A percentile compares a stretch with the other conserved stretches of the same genome.
Evolutionary conservation across 2,329 filamentous ascomycete species (phyloP).

Genomic region (Bretziella fagacearum): DNA sequence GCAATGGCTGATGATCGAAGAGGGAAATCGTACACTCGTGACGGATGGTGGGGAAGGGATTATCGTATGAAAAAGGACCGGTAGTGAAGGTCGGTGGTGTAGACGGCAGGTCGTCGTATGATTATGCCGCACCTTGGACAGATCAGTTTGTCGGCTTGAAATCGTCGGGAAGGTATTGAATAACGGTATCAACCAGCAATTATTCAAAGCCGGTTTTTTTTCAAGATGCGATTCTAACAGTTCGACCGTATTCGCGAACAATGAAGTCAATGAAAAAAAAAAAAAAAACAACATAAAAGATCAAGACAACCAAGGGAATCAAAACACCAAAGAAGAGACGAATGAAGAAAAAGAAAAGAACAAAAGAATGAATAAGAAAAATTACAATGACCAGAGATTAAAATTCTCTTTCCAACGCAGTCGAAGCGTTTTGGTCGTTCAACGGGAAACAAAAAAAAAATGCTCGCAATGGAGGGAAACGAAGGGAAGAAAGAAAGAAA

Average conservation of each 20-base stretch:
- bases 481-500: background rate
- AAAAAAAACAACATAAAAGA: background rate
- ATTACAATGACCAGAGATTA: conserved; percentile 2
- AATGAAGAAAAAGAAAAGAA: background rate
- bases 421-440: background rate
- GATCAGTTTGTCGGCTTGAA: too few relatives aligned
- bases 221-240: background rate
- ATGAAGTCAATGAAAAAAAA: background rate
- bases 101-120: background rate
- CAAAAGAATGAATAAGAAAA: background rate
- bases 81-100: background rate
- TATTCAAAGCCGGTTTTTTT: too few relatives aligned
- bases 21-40: background rate
- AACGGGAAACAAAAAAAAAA: conserved; percentile 1
- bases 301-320: background rate
- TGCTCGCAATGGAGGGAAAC: background rate
- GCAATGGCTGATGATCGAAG: background rate
- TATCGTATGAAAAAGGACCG: background rate
- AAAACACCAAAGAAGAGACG: background rate
- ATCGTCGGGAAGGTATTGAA: too few relatives aligned
- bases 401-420: background rate
- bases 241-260: background rate
- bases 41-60: background rate
- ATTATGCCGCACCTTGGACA: background rate
- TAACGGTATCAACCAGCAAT: too few relatives aligned